These are phyloP conservation scores for Backusella mclennaniae DNA, from an alignment of 192 early-diverging fungal species.

Conservation along the genomic window DNA sequence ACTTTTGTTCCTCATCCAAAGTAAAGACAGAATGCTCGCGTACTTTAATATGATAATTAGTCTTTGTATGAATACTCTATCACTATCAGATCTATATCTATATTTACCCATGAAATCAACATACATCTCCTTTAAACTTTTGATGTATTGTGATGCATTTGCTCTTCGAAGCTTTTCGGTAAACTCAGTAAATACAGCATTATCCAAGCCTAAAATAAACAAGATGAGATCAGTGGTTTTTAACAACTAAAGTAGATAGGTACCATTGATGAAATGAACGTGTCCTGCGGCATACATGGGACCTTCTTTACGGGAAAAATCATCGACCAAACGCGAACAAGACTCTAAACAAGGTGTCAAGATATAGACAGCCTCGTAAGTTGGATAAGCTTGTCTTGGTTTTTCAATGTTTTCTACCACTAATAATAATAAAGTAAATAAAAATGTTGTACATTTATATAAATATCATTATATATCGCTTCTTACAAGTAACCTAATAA, in stretches of 20 bases:
- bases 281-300: slow-evolving; percentile 65
- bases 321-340: slow-evolving; percentile 57
- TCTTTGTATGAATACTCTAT: neutral
- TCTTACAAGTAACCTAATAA: slow-evolving; percentile 20
- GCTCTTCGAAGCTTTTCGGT: slow-evolving; percentile 43
- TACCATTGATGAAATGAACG: slow-evolving; percentile 56
- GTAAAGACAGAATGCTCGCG: slow-evolving; percentile 33
- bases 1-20: slow-evolving; percentile 29
- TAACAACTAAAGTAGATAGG: neutral
- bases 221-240: neutral
- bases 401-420: slow-evolving; percentile 65
- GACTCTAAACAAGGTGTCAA: slow-evolving; percentile 60
- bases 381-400: slow-evolving; percentile 55
- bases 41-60: slow-evolving; percentile 3
- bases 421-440: slow-evolving; percentile 35
- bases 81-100: neutral
- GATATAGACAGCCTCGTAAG: slow-evolving; percentile 61
- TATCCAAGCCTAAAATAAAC: slow-evolving; percentile 54
- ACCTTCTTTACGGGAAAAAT: slow-evolving; percentile 43
- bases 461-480: neutral
- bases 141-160: slow-evolving; percentile 56
- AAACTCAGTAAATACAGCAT: slow-evolving; percentile 59
- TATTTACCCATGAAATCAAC: slow-evolving; percentile 78
- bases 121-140: slow-evolving; percentile 71
- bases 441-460: neutral